Evolutionary conservation across 306 rosid genomes (phyloP).

Genomic region (Adenanthera pavonina): DNA sequence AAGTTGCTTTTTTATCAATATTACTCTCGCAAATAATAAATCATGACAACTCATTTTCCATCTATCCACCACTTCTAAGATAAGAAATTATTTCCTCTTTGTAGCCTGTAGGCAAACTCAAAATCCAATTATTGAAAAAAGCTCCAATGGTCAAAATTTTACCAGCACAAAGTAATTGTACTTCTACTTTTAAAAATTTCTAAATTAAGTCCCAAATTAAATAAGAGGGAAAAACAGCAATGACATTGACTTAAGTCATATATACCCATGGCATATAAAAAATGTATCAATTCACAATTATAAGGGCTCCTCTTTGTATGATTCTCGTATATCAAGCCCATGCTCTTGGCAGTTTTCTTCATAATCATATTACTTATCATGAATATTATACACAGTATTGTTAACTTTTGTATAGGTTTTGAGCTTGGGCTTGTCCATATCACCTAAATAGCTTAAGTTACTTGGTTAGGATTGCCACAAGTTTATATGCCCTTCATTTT

Average conservation of each 20-base stretch:
- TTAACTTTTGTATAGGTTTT: too few species aligned
- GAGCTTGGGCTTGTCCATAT: too few species aligned
- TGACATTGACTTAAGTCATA: not conserved
- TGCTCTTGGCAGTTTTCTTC: not conserved
- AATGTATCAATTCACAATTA: not conserved
- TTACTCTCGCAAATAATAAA: not conserved
- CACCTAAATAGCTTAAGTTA: too few species aligned
- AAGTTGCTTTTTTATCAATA: not conserved
- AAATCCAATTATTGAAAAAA: not conserved
- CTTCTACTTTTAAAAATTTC: not conserved
- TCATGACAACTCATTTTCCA: too few species aligned
- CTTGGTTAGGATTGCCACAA: too few species aligned
- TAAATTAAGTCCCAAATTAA: not conserved
- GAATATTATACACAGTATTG: not conserved
- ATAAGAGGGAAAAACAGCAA: not conserved
- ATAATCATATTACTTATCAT: not conserved
- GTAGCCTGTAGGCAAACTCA: not conserved
- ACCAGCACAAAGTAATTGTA: not conserved
- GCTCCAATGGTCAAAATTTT: not conserved
- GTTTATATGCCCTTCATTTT: too few species aligned
- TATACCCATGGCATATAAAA: not conserved
- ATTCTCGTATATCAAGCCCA: not conserved
- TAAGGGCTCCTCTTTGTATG: not conserved
- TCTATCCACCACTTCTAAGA: too few species aligned
- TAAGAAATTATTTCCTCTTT: too few species aligned